Evolutionary conservation across 192 early-diverging fungal species (phyloP).

Genomic region (Gorgonomyces haynaldii): DNA sequence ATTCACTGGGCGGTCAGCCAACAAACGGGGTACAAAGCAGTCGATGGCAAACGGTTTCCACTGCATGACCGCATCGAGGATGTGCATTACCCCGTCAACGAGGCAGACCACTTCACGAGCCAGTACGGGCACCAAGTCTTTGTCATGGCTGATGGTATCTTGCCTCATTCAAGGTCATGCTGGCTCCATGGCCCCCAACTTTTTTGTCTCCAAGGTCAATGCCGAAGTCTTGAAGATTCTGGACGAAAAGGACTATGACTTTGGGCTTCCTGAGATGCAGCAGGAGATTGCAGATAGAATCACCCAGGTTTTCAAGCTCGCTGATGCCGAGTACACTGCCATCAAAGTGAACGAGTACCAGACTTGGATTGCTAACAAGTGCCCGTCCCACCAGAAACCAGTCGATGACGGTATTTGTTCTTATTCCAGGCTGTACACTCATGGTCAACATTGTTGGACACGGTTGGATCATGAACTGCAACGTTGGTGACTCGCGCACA

Average conservation of each 20-base stretch:
- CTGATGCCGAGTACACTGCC: constrained; percentile 38
- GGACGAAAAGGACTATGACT: constrained; percentile 28
- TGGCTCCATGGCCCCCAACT: constrained; percentile 34
- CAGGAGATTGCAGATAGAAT: constrained; percentile 18
- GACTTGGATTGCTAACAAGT: constrained; percentile 27
- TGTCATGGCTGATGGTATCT: constrained; percentile 48
- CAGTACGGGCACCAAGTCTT: constrained; percentile 20
- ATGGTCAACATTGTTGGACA: constrained; percentile 34
- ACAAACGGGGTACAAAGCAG: neutral
- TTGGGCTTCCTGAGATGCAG: constrained; percentile 16
- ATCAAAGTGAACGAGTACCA: constrained; percentile 40
- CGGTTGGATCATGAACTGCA: constrained; percentile 42
- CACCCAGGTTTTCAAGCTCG: constrained; percentile 19
- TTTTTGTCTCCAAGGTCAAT: constrained; percentile 31
- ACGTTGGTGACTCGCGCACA: constrained; percentile 47
- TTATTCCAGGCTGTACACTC: constrained; percentile 45
- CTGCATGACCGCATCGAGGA: constrained; percentile 44
- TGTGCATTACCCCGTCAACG: constrained; percentile 31
- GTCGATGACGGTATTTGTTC: constrained; percentile 49
- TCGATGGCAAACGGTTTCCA: too few species aligned
- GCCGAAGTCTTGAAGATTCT: constrained; percentile 17
- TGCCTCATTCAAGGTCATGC: too few species aligned
- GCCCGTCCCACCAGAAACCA: constrained; percentile 10
- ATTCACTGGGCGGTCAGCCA: neutral
- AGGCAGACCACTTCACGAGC: constrained; percentile 2